Evolutionary conservation across 805 yeast species (phyloP), one percentile per base, ranked within the genome.

Genomic region (Lachancea thermotolerans): DNA sequence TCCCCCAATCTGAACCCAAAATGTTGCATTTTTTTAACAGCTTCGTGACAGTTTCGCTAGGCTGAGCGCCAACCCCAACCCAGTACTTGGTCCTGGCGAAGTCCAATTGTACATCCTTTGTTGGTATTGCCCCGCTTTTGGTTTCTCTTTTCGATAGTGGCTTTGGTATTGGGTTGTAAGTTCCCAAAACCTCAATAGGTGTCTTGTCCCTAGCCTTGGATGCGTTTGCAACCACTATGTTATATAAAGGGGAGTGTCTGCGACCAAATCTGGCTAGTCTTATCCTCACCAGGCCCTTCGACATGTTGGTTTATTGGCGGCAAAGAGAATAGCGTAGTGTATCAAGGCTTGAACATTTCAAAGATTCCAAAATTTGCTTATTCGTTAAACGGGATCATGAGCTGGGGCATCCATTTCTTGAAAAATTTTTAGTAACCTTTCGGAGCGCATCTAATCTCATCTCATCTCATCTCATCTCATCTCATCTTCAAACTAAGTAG

Each of bases 31-130:
- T 87, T 60, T 79, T 81, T 62, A 93, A 77, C 42, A 93, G 68
- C 52, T 79, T 79, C 2, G 79, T 75, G 10, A 91, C 95, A 3
- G 93, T 71, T 37, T 84, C 89, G 18, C 91, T 80, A 6, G 96
- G 95, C 62, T 86, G 95, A 1, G 98, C 98, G 10, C 99, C 99
- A 15, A 88, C 95, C 57, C 96, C 95, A 31, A 93, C 70, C 99
- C 99, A 93, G 67, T 93, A 93, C 64, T 88, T 88, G 4, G 96
- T 79, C 57, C 96, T 79, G 52, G 80, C 79, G 60, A 93, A 89
- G 62, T 93, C 98, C 32, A 93, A 69, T 53, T 81, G 76, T 35
- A 91, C 77, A 54, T 89, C 89, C 63, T 93, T 91, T 40, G 75
- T 72, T 10, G 90, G 85, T 49, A 74, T 67, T 34, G 70, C 68